phyloP scores from a whole-genome alignment of 1,284 basidiomycete genomes.

The Boletellus dicymbophilus region DNA sequence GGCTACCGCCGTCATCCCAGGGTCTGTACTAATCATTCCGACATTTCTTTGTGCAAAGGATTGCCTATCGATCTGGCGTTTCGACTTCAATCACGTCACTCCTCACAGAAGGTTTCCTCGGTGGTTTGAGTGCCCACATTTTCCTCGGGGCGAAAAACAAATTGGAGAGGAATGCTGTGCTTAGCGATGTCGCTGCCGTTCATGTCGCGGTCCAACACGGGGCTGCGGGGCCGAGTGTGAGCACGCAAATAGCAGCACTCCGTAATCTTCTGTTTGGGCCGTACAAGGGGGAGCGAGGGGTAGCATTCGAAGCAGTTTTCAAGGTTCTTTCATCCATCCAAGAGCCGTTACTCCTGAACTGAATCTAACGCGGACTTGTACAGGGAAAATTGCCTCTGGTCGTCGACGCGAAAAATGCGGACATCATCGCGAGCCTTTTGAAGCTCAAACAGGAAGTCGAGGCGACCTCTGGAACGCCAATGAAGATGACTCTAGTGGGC shows the following conservation, averaged over 20 bases:
- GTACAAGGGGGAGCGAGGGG: constrained; percentile 46
- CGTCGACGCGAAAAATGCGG: constrained; percentile 60
- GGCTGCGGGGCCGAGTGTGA: constrained; percentile 45
- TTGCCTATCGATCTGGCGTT: constrained; percentile 68
- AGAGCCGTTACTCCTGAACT: too few relatives aligned
- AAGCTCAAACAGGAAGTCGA: constrained; percentile 77
- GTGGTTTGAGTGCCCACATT: constrained; percentile 68
- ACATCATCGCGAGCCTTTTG: constrained; percentile 79
- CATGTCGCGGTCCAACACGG: constrained; percentile 52
- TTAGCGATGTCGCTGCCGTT: constrained; percentile 60
- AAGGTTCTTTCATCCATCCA: constrained; percentile 14
- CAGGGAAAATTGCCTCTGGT: constrained; percentile 58
- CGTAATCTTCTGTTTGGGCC: constrained; percentile 60
- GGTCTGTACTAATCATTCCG: background rate
- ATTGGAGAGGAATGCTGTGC: constrained; percentile 68
- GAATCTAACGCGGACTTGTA: constrained; percentile 8
- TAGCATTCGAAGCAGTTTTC: constrained; percentile 56
- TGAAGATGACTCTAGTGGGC: constrained; percentile 66
- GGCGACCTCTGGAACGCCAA: constrained; percentile 29
- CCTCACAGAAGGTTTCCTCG: constrained; percentile 56
- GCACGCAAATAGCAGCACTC: constrained; percentile 65
- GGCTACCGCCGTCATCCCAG: constrained; percentile 34
- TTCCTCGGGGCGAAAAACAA: constrained; percentile 63
- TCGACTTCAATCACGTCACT: constrained; percentile 61
- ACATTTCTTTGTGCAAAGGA: constrained; percentile 36